phyloP scores from a whole-genome alignment of 768 basidiomycete genomes.

The Suillus luteus region DNA sequence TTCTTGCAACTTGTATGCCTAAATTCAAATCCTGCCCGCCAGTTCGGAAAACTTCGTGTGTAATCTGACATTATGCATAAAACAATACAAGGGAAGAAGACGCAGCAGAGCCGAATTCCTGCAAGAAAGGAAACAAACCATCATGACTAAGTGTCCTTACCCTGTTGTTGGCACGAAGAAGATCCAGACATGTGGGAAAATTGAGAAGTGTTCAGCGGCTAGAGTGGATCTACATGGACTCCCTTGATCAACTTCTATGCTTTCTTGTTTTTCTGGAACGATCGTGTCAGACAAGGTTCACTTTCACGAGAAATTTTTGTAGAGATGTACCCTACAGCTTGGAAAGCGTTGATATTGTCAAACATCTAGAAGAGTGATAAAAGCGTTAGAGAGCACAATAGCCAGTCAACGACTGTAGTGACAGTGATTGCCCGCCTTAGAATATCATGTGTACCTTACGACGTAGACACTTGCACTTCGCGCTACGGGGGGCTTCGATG shows the following conservation, averaged over 20 bases:
- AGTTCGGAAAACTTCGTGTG: neutral
- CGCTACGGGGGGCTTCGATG: neutral
- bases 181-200: neutral
- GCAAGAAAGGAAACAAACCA: neutral
- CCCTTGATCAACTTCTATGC: neutral
- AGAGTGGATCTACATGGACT: neutral
- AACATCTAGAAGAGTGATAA: neutral
- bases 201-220: neutral
- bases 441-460: neutral
- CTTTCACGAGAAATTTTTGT: neutral
- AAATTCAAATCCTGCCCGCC: neutral
- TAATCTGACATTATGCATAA: neutral
- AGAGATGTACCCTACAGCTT: neutral
- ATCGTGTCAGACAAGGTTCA: neutral
- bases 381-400: neutral
- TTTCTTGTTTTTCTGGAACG: neutral
- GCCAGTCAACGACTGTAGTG: neutral
- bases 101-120: neutral
- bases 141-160: neutral
- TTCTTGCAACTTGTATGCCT: neutral
- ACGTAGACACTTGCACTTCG: neutral
- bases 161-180: neutral
- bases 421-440: neutral
- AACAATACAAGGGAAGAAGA: neutral
- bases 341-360: neutral